Evolutionary conservation across 2,329 filamentous ascomycete species (phyloP), one percentile per base, ranked within the genome.

Genomic region (Fusarium illudens): DNA sequence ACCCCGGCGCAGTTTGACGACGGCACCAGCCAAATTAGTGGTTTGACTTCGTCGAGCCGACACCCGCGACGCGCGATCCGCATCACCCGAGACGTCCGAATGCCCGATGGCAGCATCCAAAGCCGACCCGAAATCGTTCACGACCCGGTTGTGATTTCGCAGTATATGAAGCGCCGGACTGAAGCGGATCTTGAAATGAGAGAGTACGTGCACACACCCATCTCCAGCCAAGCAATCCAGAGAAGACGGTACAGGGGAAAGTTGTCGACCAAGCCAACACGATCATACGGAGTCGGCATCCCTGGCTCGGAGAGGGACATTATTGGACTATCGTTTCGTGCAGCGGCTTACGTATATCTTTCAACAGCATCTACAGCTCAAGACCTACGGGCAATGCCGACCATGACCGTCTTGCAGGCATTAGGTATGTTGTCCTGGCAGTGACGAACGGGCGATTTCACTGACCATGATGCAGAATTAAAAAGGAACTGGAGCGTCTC

Each of bases 61-160:
- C 86, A 86, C 36, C 83, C 82, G 37, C 91, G 89, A 77, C 92
- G 94, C 60, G 84, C 86, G 72, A 80, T 89, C 68, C 89, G 88
- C 71, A 97, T 99, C 75, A 89, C 86, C 39, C 90, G 96, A 59
- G 87, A 87, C 37, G 76, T 84, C 7, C 78, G 73, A 58, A 75
- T 79, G 60, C 65, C 79, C 4, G 80, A 83, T 62, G 82, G 82
- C 33, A 83, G 87, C 44, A 84, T 79, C 53, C 89, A 91, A 71
- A 84, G 86, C 42, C 86, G 87, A 68, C 89, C 90, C 57, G 87
- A 93, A 71, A 80, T 90, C 15, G 85, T 97, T 29, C 90, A 90
- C 70, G 94, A 98, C 76, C 89, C 92, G 2, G 89, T 92, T 51
- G 93, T 98, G 52, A 97, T 97, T 78, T 89, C 91, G 64, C 91